Evolutionary conservation across 352 stramenopile genomes (phyloP), one percentile per base, ranked within the genome.

Genomic region (Pilasporangium apinafurcum): DNA sequence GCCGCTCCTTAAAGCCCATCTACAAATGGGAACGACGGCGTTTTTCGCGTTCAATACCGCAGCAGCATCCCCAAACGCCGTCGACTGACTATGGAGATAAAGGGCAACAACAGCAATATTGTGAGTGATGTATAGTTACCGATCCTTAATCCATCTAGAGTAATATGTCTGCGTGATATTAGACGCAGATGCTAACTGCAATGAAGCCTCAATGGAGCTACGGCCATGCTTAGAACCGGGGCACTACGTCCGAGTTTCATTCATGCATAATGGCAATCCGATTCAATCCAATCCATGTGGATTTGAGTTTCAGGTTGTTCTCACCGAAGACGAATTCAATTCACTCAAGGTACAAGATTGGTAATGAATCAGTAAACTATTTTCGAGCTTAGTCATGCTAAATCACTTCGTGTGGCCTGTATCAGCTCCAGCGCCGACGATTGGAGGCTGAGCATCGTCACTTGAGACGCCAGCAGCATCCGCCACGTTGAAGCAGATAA

Each of bases 301-400:
- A 16, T 70, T 84, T 22, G 68, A 84, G 36, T 78, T 82, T 41
- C 65, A 84, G 46, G 54, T 84, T 38, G 54, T 84, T 18, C 53
- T 84, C 26, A 84, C 68, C 1, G 65, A 80, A 51, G 63, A 71
- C 8, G 71, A 84, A 45, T 40, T 80, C 48, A 67, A 78, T 33
- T 42, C 63, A 9, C 58, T 84, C 30, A 84, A 82, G 56, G 71
- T 83, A 53, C 22, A n/a, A n/a, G 50, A 22, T 24, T 8, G 24
- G 18, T 8, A 14, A 16, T 7, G 9, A 16, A 10, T 43, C 26
- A 6, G 12, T 28, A 13, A 30, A 21, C 30, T 9, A 26, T 31
- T 37, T 6, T 25, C 10, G n/a, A 5, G 8, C 21, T 35, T 10
- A 4, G 37, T 14, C 7, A 30, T 7, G 17, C 25, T 26, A 9